phyloP scores from a whole-genome alignment of 176 grass and related monocot genomes.

The Leersia perrieri region DNA sequence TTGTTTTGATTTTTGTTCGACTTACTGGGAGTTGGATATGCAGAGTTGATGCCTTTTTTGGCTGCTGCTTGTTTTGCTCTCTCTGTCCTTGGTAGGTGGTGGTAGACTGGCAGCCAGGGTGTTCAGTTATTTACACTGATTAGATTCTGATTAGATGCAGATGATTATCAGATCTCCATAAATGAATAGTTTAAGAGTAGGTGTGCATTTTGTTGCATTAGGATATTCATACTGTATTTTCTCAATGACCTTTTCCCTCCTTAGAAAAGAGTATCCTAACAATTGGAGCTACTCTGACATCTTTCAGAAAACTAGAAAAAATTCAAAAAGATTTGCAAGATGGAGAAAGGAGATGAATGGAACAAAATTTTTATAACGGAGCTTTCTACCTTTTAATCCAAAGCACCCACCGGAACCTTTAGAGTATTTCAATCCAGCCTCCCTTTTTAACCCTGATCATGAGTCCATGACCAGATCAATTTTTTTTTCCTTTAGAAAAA shows the following conservation, averaged over 20 bases:
- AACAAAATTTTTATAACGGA: neutral
- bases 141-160: conserved; percentile 30
- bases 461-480: neutral
- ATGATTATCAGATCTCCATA: conserved; percentile 29
- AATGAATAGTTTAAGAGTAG: neutral
- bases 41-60: conserved; percentile 30
- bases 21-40: conserved; percentile 5
- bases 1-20: neutral
- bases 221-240: conserved; percentile 34
- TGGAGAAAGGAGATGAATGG: neutral
- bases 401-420: neutral
- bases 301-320: neutral
- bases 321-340: neutral
- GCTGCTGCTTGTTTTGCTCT: neutral
- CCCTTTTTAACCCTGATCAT: neutral
- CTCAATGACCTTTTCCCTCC: neutral
- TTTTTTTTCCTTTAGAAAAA: neutral
- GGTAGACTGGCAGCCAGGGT: conserved; percentile 1
- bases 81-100: conserved; percentile 1
- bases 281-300: conserved; percentile 6
- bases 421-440: neutral
- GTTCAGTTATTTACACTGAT: too few relatives aligned
- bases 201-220: neutral
- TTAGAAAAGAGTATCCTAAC: neutral
- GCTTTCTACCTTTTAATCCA: neutral